Percentiles rank a stretch among this genome's conserved stretches.
These are phyloP conservation scores for Diaporthe humulicola DNA, from an alignment of 2,329 filamentous ascomycete genomes.

Conservation along the genomic window DNA sequence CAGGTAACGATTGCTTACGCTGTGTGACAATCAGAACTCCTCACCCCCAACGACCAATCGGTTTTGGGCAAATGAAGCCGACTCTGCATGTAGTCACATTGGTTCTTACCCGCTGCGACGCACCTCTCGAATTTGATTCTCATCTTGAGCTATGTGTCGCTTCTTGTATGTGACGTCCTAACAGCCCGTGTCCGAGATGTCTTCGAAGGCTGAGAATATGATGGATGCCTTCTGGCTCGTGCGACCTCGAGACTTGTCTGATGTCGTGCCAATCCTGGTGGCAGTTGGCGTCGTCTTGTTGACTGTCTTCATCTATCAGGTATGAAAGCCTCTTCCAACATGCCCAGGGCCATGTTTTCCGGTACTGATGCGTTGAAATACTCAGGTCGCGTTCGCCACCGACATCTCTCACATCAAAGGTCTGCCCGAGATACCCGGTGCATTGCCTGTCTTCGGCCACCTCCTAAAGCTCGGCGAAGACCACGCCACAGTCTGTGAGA, in stretches of 20 bases:
- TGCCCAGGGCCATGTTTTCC: neutral
- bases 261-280: neutral
- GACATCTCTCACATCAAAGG: slow-evolving; percentile 63
- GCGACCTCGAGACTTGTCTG: neutral
- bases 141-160: neutral
- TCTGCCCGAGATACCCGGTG: slow-evolving; percentile 63
- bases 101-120: neutral
- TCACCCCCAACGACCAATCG: neutral
- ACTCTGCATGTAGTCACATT: neutral
- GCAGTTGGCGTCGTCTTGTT: neutral
- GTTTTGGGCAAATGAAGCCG: neutral
- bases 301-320: neutral
- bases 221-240: neutral
- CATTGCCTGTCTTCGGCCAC: slow-evolving; percentile 63
- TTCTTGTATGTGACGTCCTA: neutral
- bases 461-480: slow-evolving; percentile 65
- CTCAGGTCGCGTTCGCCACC: slow-evolving; percentile 50
- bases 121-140: neutral
- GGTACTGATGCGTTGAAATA: neutral
- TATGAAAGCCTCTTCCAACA: neutral
- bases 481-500: slow-evolving; percentile 64
- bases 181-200: neutral
- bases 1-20: neutral
- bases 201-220: neutral
- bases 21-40: neutral